Evolutionary conservation across 2,329 filamentous ascomycete species (phyloP).

Genomic region (Pezizomycotina sp.): DNA sequence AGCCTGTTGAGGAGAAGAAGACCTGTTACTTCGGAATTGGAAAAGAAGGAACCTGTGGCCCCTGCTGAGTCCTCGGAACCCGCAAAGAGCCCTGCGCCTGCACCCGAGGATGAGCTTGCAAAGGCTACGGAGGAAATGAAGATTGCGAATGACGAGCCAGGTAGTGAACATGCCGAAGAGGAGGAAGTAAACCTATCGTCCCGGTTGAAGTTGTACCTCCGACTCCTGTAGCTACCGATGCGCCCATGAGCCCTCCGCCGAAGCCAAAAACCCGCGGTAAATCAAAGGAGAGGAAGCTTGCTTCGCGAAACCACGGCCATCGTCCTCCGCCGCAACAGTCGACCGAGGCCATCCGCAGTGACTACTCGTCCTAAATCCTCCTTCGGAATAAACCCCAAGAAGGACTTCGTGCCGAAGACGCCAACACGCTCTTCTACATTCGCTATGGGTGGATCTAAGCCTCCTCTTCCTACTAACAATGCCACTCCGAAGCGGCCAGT

Average conservation of each 20-base stretch:
- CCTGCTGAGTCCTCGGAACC: not conserved
- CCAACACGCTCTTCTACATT: no score
- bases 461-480: no score
- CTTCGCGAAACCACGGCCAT: not conserved
- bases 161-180: conserved; percentile 1
- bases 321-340: conserved; percentile 1
- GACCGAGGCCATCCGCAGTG: no score
- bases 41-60: conserved; percentile 3
- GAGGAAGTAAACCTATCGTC: conserved; percentile 1
- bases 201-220: conserved; percentile 13
- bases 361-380: no score
- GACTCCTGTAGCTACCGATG: conserved; percentile 7
- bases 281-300: conserved; percentile 1
- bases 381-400: no score
- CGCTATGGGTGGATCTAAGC: no score
- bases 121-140: conserved; percentile 1
- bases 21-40: not conserved
- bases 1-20: conserved; percentile 5
- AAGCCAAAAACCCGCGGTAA: not conserved
- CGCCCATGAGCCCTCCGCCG: not conserved
- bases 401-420: no score
- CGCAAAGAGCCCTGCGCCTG: not conserved
- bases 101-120: not conserved
- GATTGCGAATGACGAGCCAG: no score
- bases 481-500: no score